Base-by-base conservation (phyloP, 2,329 filamentous ascomycete species). In the Pyrenophora seminiperda region DNA sequence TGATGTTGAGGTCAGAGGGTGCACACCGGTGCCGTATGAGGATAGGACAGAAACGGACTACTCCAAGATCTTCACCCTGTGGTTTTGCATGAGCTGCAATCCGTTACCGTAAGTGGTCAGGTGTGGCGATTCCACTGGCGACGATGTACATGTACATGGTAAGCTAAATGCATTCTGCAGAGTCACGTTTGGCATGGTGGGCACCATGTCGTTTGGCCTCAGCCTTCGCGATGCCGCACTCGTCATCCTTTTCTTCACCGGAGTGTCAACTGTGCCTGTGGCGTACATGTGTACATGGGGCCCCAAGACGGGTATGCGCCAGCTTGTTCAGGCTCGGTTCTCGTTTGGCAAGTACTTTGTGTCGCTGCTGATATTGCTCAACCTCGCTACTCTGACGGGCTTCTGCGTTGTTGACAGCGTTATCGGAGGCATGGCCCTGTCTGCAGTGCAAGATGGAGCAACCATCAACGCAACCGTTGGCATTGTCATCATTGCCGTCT, bases 321-420 rank as follows among this genome's bases (percentile, higher is more conserved):
- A 87, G 68, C 84, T 87, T 78, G 79, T 87, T 6, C 83, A 85
- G 58, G 84, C 85, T 3, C 76, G 85, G 17, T 87, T 81, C 67
- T 81, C 80, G 32, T 88, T 85, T 63, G 68, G 67, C 17, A 70
- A 66, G 45, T 85, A 84, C 61, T 72, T 83, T 15, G 81, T 85
- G 27, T 81, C 79, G 0, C 65, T 87, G n/a, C 79, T 83, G 2
- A 80, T 86, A 2, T 63, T 87, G 7, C 74, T 87, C 51, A 87
- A 87, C 61, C 74, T 87, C 18, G 83, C 83, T 11, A 86, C 83
- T 0, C 73, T 86, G 2, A 81, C 79, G 3, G 83, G 83, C n/a
- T 87, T 87, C 72, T 81, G 79, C 41, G 78, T 87, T 60, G 80
- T 87, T 59, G 82, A 81, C 54, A 81, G 77, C 53, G 81, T 87